phyloP scores from a whole-genome alignment of 108 stramenopile species.

The Skeletonema menzelii region DNA sequence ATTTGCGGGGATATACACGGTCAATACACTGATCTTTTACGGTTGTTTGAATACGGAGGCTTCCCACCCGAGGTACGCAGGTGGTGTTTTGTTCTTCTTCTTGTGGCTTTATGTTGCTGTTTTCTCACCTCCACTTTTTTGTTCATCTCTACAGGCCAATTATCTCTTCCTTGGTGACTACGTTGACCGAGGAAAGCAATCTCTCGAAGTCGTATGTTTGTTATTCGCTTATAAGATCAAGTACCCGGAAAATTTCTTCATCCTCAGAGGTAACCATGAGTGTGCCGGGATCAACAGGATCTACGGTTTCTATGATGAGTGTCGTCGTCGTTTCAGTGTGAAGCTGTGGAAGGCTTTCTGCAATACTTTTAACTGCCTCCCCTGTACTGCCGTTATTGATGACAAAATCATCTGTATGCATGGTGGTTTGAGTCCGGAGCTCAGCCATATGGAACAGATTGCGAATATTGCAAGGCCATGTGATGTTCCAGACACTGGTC shows the following conservation, averaged over 20 bases:
- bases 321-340: constrained; percentile 97
- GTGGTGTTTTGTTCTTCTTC: not conserved
- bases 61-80: constrained; percentile 90
- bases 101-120: not conserved
- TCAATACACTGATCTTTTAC: constrained; percentile 97
- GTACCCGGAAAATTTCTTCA: constrained; percentile 99
- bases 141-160: constrained; percentile 74
- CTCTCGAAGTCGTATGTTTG: constrained; percentile 94
- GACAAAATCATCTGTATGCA: constrained; percentile 99
- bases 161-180: constrained; percentile 99
- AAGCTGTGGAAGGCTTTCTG: constrained; percentile 99
- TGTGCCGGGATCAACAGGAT: constrained; percentile 99
- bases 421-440: constrained; percentile 96
- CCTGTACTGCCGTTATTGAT: constrained; percentile 97
- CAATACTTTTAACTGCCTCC: constrained; percentile 99
- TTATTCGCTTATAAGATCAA: constrained; percentile 99
- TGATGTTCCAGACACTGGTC: constrained; percentile 98
- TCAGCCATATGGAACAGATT: constrained; percentile 96
- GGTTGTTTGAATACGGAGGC: constrained; percentile 97
- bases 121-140: constrained; percentile 9
- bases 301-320: constrained; percentile 99
- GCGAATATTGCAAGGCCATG: constrained; percentile 95
- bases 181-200: constrained; percentile 98
- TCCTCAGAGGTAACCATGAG: constrained; percentile 99
- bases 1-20: constrained; percentile 99